phyloP scores from a whole-genome alignment of 257 asterid species.

The Jacaranda mimosifolia region DNA sequence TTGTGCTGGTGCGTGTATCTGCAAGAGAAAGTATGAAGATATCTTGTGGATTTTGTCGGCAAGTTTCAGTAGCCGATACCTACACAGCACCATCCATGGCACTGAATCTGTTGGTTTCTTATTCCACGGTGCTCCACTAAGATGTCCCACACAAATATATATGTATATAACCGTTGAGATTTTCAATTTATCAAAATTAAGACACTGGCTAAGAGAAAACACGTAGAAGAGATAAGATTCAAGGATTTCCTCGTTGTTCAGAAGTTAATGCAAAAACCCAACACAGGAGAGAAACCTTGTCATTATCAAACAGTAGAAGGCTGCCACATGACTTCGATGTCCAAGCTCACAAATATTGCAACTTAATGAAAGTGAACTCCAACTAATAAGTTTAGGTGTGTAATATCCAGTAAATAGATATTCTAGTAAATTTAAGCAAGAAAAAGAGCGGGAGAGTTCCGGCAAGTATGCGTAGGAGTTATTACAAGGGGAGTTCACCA shows the following conservation, averaged over 20 bases:
- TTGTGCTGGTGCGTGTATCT: no score
- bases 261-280: not conserved
- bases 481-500: conserved; percentile 77
- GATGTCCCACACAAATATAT: no score
- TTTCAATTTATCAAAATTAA: no score
- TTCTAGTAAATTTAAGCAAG: not conserved
- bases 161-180: no score
- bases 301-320: not conserved
- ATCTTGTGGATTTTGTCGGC: no score
- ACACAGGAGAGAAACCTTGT: not conserved
- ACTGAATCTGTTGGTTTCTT: no score
- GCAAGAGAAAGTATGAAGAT: no score
- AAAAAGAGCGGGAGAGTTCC: not conserved
- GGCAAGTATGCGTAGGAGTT: not conserved
- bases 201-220: not conserved
- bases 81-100: no score
- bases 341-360: not conserved
- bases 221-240: no score
- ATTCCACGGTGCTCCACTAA: no score
- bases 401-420: not conserved
- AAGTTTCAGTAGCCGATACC: no score
- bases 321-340: not conserved
- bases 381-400: not conserved
- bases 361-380: not conserved
- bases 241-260: not conserved